These are phyloP conservation scores for Aspergillus carbonarius DNA, from an alignment of 2,329 filamentous ascomycete genomes.

Conservation along the genomic window DNA sequence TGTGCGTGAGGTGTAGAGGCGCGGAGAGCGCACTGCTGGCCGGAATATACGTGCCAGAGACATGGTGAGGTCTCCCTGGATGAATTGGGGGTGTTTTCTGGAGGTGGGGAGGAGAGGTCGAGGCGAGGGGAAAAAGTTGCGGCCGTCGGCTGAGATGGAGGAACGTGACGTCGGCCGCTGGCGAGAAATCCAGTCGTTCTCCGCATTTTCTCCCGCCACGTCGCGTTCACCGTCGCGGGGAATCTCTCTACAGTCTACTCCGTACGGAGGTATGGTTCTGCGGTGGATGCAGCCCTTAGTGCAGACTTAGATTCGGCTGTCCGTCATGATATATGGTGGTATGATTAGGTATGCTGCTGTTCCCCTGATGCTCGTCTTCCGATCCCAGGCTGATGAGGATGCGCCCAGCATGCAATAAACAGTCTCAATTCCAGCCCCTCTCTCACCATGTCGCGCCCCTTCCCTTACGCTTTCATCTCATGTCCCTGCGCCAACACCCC, in stretches of 20 bases:
- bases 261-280: not conserved
- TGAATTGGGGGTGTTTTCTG: not conserved
- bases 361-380: not conserved
- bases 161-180: slow-evolving; percentile 5
- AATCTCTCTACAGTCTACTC: not conserved
- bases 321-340: not conserved
- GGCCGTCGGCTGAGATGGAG: not conserved
- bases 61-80: slow-evolving; percentile 18
- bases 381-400: not conserved
- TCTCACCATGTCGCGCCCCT: slow-evolving; percentile 52
- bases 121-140: not conserved
- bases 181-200: not conserved
- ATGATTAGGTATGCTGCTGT: not conserved
- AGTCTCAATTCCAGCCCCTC: not conserved
- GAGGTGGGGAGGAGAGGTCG: not conserved
- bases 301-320: not conserved
- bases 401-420: not conserved
- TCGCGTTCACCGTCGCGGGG: not conserved
- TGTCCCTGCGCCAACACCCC: slow-evolving; percentile 61
- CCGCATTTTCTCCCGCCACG: slow-evolving; percentile 1
- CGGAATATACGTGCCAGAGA: slow-evolving; percentile 23
- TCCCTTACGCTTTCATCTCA: slow-evolving; percentile 65
- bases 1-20: slow-evolving; percentile 11
- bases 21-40: slow-evolving; percentile 18
- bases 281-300: not conserved